Base-by-base conservation (phyloP, 306 rosid species). In the Sechiopsis laciniata region DNA sequence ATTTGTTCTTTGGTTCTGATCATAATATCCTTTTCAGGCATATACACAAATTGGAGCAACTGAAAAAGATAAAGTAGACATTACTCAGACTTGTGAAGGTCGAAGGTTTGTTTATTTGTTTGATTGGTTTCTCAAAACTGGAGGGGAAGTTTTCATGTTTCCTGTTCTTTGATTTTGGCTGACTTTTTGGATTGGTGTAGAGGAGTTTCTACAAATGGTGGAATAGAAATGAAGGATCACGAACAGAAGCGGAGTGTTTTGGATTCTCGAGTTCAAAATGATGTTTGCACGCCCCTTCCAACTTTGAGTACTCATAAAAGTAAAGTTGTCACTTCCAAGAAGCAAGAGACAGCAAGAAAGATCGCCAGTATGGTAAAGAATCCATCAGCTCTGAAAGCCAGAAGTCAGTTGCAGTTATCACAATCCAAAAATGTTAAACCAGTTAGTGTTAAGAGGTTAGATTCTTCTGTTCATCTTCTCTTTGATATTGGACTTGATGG, bases 251-350 rank as follows among this genome's bases (percentile, higher is more conserved):
- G 40, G 55, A 22, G 56, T 46, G 73, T 67, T 65, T 48, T 65
- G 21, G 48, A 20, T 22, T 74, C 24, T 83, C 86, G 80, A 62
- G 80, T 73, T 63, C 82, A 66, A 78, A 87, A 78, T 56, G 91
- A 84, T 76, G 91, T 77, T 54, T 84, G 87, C 84, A 89, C 99
- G 8, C 96, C 99, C 46, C 79, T 80, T 12, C 89, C 88, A 53
- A 17, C 78, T 65, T 51, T 68, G 78, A 74, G 77, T 55, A 57
- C 84, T 73, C 81, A 75, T 77, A 88, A 83, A 79, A 84, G 83
- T 2, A 80, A 69, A 45, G 74, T 20, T 8, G 59, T 45, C 74
- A 45, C 45, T 81, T 81, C 91, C 63, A 94, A 84, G 83, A 88
- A 88, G 80, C 85, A 78, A 48, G 83, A 84, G 71, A 78, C 81